Evolutionary conservation across 2,329 filamentous ascomycete genomes (phyloP), one percentile per base, ranked within the genome.

Genomic region (Aspergillus neoniger): DNA sequence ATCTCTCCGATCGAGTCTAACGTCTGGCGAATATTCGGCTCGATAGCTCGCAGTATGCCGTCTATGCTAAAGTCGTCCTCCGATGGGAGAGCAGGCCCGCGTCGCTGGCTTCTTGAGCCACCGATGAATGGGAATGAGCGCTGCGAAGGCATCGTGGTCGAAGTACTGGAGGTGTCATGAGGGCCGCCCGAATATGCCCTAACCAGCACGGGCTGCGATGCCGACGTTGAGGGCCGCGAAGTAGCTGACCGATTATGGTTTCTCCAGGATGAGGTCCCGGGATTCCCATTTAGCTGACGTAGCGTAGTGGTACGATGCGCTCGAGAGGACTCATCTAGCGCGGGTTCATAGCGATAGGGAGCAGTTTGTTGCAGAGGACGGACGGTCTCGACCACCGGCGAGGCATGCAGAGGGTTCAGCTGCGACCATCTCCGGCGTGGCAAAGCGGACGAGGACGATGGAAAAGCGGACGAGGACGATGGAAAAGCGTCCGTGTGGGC

Each of bases 1-100:
- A 88, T 87, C 66, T 87, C 84, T 23, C 85, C 85, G 65, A 88
- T 88, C 15, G 84, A 83, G 67, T 87, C 83, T 56, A 88, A 79
- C 9, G 85, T 85, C 14, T 76, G 75, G 63, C 82, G 77, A 50
- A 88, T 85, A 65, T 87, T 85, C 12, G 83, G 81, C 58, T 86
- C 83, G 58, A 86, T 83, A 28, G 84, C 82, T 23, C 79, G 78
- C 14, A 86, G 74, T 60, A 86, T 85, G 28, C 80, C 79, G 30
- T 81, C 82, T 65, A 86, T 85, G 53, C 81, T 82, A 69, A 85
- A 86, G 57, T 83, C 82, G 21, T 83, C 77, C 17, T 80, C 74
- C 3, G 81, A 75, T 8, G 84, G 83, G 9, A 81, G 67, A 43
- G 72, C 69, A 2, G 73, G 68, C 10, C 67, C 67, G n/a, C 69